Conservation (phyloP, 1,284 basidiomycete genomes). For the Ganoderma multipileum region DNA sequence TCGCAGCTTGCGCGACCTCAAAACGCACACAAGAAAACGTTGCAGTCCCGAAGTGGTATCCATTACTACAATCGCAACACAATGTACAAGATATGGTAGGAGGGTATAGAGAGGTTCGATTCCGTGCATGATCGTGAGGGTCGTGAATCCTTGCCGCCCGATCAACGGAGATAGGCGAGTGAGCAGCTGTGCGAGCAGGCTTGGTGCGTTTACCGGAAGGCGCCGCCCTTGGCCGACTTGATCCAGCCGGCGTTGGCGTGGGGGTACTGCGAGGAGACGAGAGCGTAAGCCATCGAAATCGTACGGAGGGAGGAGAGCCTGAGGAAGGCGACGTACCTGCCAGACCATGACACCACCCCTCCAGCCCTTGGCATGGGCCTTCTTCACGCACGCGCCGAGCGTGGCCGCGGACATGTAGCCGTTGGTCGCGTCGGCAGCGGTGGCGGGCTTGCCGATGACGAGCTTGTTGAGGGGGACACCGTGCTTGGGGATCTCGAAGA, state of each 20-base stretch:
- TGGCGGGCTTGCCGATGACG: too few relatives aligned
- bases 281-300: background rate
- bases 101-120: background rate
- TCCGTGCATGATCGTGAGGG: background rate
- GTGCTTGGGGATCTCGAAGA: too few relatives aligned
- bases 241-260: constrained; percentile 25
- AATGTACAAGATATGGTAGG: background rate
- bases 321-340: too few relatives aligned
- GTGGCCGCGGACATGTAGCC: constrained; percentile 60
- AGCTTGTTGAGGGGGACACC: too few relatives aligned
- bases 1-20: too few relatives aligned
- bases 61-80: constrained; percentile 11
- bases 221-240: too few relatives aligned
- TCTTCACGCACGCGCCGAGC: constrained; percentile 60
- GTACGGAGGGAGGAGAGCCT: background rate
- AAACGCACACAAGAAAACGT: constrained; percentile 5
- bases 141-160: background rate
- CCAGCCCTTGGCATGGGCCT: constrained; percentile 65
- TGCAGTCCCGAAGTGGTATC: constrained; percentile 3
- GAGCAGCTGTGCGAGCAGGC: background rate
- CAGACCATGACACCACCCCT: too few relatives aligned
- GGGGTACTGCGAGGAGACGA: constrained; percentile 15
- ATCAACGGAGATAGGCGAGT: background rate
- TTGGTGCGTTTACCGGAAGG: constrained; percentile 14
- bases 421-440: constrained; percentile 58